Base-by-base conservation (phyloP, 768 basidiomycete species). In the Rhodotorula diobovata region DNA sequence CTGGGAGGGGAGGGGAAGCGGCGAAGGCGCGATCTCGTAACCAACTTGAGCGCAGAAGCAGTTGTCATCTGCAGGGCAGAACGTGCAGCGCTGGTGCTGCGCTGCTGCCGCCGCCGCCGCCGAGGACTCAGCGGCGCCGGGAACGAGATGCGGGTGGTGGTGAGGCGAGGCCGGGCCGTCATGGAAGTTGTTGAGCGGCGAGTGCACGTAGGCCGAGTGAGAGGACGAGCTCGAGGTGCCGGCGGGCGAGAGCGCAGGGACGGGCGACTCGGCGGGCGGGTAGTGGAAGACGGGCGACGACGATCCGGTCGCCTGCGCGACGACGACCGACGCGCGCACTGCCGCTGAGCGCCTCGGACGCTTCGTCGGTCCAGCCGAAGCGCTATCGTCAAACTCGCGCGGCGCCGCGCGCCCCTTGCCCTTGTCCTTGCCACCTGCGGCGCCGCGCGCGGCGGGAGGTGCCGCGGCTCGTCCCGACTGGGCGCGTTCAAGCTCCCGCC, bases 31-130 rank as follows among this genome's bases (percentile, higher is more conserved):
- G 41, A 68, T 66, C 54, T 77, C 56, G 57, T 76, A 76, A n/a
- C 73, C 74, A 48, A 77, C 68, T 78, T 90, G 89, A 65, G 86
- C 85, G 80, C 91, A 94, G 54, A 93, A 85, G 77, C 92, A 94
- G 51, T 87, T 85, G 25, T 85, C 85, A 68, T 84, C 84, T 55
- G 87, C 86, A 68, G 81, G 85, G 79, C 92, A 93, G 80, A 91
- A 86, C 6, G 90, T 88, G 78, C 91, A 93, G 0, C 63, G 70
- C 58, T 39, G 41, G 30, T n/a, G 16, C n/a, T 59, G 58, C 28
- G 37, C 25, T 12, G 48, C 25, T 12, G 48, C 28, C 25, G n/a
- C 16, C 11, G 37, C n/a, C 30, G 14, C 16, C 32, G 20, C n/a
- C n/a, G n/a, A n/a, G n/a, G n/a, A n/a, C n/a, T n/a, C n/a, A n/a